Evolutionary conservation across 495 filamentous ascomycete genomes (phyloP), one percentile per base, ranked within the genome.

Genomic region (Aspergillus baeticus): DNA sequence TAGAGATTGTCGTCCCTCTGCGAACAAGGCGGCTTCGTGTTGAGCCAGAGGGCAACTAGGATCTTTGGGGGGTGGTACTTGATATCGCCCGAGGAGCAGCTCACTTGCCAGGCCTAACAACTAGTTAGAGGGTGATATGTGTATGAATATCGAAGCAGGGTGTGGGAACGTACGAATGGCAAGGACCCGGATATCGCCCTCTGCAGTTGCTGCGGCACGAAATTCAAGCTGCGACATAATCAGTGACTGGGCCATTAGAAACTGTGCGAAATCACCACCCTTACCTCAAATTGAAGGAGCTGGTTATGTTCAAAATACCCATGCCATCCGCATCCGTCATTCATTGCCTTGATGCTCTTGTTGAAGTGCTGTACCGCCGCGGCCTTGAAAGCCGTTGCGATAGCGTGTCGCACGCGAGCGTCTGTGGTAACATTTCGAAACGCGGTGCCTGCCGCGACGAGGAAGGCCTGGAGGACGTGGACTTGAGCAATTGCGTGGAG

Each of bases 81-180:
- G 23, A 51, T 74, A 76, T 5, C 73, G 67, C 14, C 64, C 68
- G 10, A 71, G 57, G 13, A 76, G 63, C 2, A 76, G 48, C 52
- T 76, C 73, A 8, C 63, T 71, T 39, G 62, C 69, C 26, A 76
- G 63, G 1, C 69, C 67, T 72, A 35, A 33, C 6, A 10, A n/a
- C 8, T 41, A 6, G 36, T 36, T n/a, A 37, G 18, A 29, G 42
- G 22, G 7, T 20, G 31, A 6, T 31, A 46, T 39, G 2, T 31
- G 11, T 4, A 55, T 36, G 14, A 0, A 52, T 56, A 22, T 5
- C 13, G 34, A 41, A 45, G 31, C 17, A 13, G 20, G 11, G 20
- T 22, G 22, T 34, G 17, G 38, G 6, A 23, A 67, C 61, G 14
- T 57, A 64, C 64, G 54, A 23, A 67, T 67, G 20, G 58, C 51